phyloP scores from a whole-genome alignment of 2,329 filamentous ascomycete species.

The Neonectria hederae region DNA sequence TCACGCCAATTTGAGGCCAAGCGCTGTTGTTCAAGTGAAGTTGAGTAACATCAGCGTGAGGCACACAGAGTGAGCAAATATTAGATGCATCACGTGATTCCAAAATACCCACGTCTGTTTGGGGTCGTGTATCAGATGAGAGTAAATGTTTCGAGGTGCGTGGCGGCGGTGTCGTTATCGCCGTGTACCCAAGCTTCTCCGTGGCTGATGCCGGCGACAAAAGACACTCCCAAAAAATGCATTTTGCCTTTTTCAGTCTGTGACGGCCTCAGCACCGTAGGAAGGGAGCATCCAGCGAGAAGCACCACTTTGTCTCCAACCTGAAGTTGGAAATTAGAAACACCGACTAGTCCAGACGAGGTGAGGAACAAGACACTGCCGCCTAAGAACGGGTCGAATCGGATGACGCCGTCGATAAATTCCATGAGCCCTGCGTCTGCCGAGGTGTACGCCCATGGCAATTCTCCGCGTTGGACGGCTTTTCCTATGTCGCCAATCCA shows the following conservation, averaged over 20 bases:
- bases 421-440: conserved; percentile 22
- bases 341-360: conserved; percentile 16
- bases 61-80: too few relatives aligned
- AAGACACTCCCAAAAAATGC: conserved; percentile 24
- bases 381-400: conserved; percentile 25
- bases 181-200: conserved; percentile 20
- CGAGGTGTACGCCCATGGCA: conserved; percentile 20
- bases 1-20: too few relatives aligned
- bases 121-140: conserved; percentile 3
- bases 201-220: conserved; percentile 27
- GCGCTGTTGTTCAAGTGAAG: too few relatives aligned
- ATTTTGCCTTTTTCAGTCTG: conserved; percentile 4
- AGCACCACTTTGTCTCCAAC: conserved; percentile 18
- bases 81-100: too few relatives aligned
- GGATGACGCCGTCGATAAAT: conserved; percentile 23
- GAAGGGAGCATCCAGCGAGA: conserved; percentile 23
- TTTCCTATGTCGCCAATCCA: conserved; percentile 15
- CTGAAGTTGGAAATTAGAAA: conserved; percentile 25
- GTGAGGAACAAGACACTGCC: conserved; percentile 25
- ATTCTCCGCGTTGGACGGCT: conserved; percentile 9
- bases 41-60: too few relatives aligned
- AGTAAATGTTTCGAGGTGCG: conserved; percentile 6
- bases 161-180: neutral
- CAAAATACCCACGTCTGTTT: too few relatives aligned
- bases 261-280: conserved; percentile 8